Evolutionary conservation across 2,329 filamentous ascomycete species (phyloP).

Genomic region (Aspergillus tamarii): DNA sequence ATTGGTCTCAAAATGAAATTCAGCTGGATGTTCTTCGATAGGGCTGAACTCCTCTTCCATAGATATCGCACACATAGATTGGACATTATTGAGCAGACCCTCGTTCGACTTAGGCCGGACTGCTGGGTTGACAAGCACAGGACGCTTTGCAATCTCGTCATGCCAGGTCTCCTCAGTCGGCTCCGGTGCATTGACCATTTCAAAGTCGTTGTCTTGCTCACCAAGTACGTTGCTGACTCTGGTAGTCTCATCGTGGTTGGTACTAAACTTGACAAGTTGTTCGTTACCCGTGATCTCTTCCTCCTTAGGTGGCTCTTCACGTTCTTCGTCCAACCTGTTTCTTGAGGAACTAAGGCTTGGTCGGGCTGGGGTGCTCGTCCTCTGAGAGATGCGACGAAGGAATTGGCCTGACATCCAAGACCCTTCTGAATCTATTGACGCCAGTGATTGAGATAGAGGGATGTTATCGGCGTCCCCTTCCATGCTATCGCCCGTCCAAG

Average conservation of each 20-base stretch:
- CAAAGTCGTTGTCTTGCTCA: slow-evolving; percentile 54
- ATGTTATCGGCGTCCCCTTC: slow-evolving; percentile 53
- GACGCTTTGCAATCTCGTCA: slow-evolving; percentile 57
- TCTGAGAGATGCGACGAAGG: slow-evolving; percentile 53
- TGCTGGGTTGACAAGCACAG: slow-evolving; percentile 65
- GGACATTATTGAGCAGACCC: slow-evolving; percentile 59
- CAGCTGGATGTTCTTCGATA: slow-evolving; percentile 33
- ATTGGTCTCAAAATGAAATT: slow-evolving; percentile 62
- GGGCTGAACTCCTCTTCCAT: slow-evolving; percentile 38
- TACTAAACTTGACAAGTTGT: slow-evolving; percentile 65
- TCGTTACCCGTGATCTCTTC: slow-evolving; percentile 76
- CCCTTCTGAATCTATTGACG: slow-evolving; percentile 91
- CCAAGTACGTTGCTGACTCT: slow-evolving; percentile 55
- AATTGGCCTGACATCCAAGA: slow-evolving; percentile 89
- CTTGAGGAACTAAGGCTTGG: slow-evolving; percentile 42
- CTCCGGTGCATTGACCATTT: slow-evolving; percentile 22
- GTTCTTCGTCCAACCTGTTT: slow-evolving; percentile 56
- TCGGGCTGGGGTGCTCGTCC: slow-evolving; percentile 37
- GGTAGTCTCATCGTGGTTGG: slow-evolving; percentile 49
- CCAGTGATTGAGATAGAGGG: slow-evolving; percentile 77
- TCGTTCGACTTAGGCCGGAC: slow-evolving; percentile 64
- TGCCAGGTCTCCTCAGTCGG: slow-evolving; percentile 51
- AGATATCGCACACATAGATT: slow-evolving; percentile 38
- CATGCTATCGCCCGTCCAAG: slow-evolving; percentile 48
- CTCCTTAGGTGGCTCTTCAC: slow-evolving; percentile 43